These are phyloP conservation scores for Nemophila menziesii DNA, from an alignment of 257 asterid genomes.

Conservation along the genomic window DNA sequence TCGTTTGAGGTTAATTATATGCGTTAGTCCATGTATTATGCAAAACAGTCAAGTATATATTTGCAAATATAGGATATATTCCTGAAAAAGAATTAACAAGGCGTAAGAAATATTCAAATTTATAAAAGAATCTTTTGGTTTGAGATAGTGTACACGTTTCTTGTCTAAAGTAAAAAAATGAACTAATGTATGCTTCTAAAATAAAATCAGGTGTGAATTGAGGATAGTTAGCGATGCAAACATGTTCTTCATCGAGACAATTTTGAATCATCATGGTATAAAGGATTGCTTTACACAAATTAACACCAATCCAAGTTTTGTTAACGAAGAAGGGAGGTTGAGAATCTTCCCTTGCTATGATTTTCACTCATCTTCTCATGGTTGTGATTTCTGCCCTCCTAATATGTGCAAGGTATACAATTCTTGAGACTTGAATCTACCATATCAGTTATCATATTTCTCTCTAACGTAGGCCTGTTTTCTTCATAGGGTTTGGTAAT, in stretches of 20 bases:
- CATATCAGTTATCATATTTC: neutral
- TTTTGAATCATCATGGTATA: slow-evolving; percentile 1
- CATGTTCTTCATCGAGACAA: neutral
- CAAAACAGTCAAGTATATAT: no score
- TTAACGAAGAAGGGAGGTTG: neutral
- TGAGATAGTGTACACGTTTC: no score
- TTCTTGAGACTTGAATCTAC: no score
- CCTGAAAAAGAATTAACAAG: no score
- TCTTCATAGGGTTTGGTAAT: slow-evolving; percentile 42
- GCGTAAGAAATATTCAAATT: no score
- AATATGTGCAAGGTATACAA: slow-evolving; percentile 1
- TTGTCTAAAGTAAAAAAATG: no score
- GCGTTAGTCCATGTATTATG: no score
- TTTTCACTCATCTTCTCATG: slow-evolving; percentile 2
- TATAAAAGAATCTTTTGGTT: no score
- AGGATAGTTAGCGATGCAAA: slow-evolving; percentile 2
- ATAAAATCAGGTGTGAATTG: slow-evolving; percentile 1
- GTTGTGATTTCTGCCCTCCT: neutral
- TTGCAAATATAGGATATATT: no score
- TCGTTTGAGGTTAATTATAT: no score
- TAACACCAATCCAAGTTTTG: neutral
- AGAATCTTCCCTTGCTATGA: neutral
- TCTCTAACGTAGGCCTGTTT: neutral
- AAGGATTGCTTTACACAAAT: neutral
- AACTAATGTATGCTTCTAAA: no score